Evolutionary conservation across 805 yeast genomes (phyloP), one percentile per base, ranked within the genome.

Genomic region (Candida sakaeoensis): DNA sequence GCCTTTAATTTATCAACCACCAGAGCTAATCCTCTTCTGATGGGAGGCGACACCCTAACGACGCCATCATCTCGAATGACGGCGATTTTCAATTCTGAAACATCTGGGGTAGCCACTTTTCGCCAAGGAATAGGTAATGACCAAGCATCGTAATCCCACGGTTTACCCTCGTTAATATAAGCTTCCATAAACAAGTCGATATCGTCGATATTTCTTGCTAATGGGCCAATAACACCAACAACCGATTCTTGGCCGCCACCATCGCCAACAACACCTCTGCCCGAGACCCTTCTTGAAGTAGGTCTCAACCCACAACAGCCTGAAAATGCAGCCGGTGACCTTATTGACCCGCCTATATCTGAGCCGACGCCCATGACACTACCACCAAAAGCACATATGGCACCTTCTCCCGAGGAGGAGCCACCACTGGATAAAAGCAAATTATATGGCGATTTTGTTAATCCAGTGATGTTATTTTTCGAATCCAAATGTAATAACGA

Each of bases 41-140:
- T 68, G 34, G 89, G 85, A 13, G 89, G 85, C 41, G 79, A 75
- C 34, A 85, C 84, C 49, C 72, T 77, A 10, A 80, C 85, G 25
- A 75, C 51, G 22, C 81, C 84, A 54, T 82, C 86, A 49, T 79
- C 82, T 51, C 63, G 77, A 60, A 79, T 63, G 18, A 82, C 71
- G 19, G 80, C 89, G 47, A 82, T 72, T 8, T 79, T 80, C 46
- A 82, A 56, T 16, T 60, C 60, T 23, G 52, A 41, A 3, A 79
- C 63, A 13, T 55, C 52, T 2, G 72, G 71, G 25, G 42, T 47
- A 1, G 48, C 54, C 2, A 73, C 75, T 5, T 66, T 58, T 53
- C 70, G 70, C 85, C 85, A 79, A 2, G 74, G 72, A 40, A 77
- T 49, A 23, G 78, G 77, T 18, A 74, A 48, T 44, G 70, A 55